Conservation (phyloP, 2,329 filamentous ascomycete species). For the Neopestalotiopsis sp. region DNA sequence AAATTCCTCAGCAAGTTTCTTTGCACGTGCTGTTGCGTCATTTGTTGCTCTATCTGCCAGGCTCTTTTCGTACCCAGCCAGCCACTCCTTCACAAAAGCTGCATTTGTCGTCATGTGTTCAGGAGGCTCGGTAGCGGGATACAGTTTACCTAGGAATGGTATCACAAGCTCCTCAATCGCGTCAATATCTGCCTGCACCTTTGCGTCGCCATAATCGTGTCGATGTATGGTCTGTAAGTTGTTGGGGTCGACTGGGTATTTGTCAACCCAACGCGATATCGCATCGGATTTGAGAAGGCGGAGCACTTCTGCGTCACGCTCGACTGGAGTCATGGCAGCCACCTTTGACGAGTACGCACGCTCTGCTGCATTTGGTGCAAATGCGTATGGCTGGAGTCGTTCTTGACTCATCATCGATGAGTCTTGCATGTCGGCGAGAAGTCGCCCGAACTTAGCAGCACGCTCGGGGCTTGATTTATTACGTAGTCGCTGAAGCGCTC, state of each 20-base stretch:
- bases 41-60: slow-evolving; percentile 43
- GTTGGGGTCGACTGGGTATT: slow-evolving; percentile 43
- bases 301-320: slow-evolving; percentile 43
- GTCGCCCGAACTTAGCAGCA: slow-evolving; percentile 30
- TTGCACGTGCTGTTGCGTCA: slow-evolving; percentile 44
- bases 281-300: slow-evolving; percentile 50
- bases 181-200: slow-evolving; percentile 48
- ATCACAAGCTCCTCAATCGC: slow-evolving; percentile 49
- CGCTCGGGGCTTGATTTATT: slow-evolving; percentile 40
- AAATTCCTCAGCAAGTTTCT: slow-evolving; percentile 40
- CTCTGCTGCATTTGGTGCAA: background rate
- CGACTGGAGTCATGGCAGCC: slow-evolving; percentile 38
- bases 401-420: slow-evolving; percentile 1
- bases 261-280: slow-evolving; percentile 49
- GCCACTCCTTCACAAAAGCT: slow-evolving; percentile 58
- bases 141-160: slow-evolving; percentile 50
- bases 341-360: background rate
- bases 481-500: slow-evolving; percentile 50
- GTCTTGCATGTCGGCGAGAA: slow-evolving; percentile 24
- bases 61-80: slow-evolving; percentile 52
- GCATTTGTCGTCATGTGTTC: slow-evolving; percentile 55
- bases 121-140: slow-evolving; percentile 57
- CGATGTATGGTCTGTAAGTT: slow-evolving; percentile 38
- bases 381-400: slow-evolving; percentile 5
- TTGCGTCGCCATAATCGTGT: slow-evolving; percentile 48